These are phyloP conservation scores for Pestalotiopsis sp. DNA, from an alignment of 2,329 filamentous ascomycete species.

Conservation along the genomic window DNA sequence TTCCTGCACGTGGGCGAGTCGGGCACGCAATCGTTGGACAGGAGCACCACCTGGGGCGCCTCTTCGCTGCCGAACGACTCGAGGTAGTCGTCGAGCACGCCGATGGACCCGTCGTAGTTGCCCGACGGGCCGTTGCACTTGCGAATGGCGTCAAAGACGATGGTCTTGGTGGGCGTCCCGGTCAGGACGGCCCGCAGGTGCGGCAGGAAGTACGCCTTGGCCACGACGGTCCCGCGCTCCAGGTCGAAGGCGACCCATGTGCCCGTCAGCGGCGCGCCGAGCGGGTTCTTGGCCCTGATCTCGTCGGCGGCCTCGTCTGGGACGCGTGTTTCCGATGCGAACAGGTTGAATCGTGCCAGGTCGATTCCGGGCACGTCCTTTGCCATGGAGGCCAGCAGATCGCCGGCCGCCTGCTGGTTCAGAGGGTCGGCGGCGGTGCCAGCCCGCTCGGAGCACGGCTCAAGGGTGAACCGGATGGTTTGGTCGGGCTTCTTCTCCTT, in stretches of 20 bases:
- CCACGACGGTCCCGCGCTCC: conserved; percentile 13
- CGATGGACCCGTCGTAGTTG: background rate
- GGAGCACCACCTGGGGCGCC: conserved; percentile 2
- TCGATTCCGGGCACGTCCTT: background rate
- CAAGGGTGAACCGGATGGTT: background rate
- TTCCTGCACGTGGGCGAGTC: conserved; percentile 4
- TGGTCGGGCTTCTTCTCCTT: background rate
- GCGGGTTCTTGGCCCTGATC: background rate
- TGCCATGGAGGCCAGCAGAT: background rate
- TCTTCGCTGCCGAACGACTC: background rate
- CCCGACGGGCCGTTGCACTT: background rate
- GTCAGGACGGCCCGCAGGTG: background rate
- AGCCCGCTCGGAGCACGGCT: background rate
- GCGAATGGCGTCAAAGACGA: conserved; percentile 2
- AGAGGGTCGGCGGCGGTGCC: background rate
- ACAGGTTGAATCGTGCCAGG: background rate
- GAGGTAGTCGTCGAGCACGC: background rate
- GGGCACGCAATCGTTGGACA: conserved; percentile 18
- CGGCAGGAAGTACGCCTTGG: conserved; percentile 18
- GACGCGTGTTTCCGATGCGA: background rate
- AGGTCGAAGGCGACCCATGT: conserved; percentile 16
- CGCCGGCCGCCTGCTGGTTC: background rate
- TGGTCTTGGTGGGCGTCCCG: background rate
- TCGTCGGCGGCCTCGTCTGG: background rate
- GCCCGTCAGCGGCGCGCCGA: background rate